Conservation (phyloP, 192 early-diverging fungal genomes). For the Coemansia asiatica region DNA sequence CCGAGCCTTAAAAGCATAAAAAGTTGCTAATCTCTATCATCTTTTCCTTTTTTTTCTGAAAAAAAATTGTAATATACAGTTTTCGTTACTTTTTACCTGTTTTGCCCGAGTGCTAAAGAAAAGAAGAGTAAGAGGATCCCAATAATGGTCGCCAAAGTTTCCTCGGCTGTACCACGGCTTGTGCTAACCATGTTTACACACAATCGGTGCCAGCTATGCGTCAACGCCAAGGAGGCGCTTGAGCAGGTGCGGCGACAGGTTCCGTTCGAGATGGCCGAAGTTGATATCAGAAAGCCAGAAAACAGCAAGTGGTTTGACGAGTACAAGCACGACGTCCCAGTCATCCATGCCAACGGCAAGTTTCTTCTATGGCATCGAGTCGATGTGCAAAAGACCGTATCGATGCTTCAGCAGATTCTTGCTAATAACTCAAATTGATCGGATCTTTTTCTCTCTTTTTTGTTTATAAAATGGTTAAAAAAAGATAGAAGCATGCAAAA, state of each 20-base stretch:
- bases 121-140: not conserved
- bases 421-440: not conserved
- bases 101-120: no score
- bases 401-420: slow-evolving; percentile 34
- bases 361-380: slow-evolving; percentile 52
- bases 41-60: not conserved
- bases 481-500: not conserved
- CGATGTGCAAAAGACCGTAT: slow-evolving; percentile 30
- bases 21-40: not conserved
- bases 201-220: slow-evolving; percentile 50
- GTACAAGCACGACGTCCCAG: slow-evolving; percentile 54
- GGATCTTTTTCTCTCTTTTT: not conserved
- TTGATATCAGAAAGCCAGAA: slow-evolving; percentile 45
- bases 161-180: slow-evolving; percentile 21
- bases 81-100: not conserved
- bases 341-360: slow-evolving; percentile 46
- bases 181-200: slow-evolving; percentile 54
- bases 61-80: no score
- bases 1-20: no score
- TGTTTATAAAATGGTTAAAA: no score
- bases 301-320: slow-evolving; percentile 52
- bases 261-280: slow-evolving; percentile 43
- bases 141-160: not conserved
- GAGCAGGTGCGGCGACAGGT: slow-evolving; percentile 36
- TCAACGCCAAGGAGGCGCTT: slow-evolving; percentile 47